Percentiles rank a stretch among this genome's conserved stretches.
Conservation (phyloP, 2,329 filamentous ascomycete species). For the Microdochium nivale region DNA sequence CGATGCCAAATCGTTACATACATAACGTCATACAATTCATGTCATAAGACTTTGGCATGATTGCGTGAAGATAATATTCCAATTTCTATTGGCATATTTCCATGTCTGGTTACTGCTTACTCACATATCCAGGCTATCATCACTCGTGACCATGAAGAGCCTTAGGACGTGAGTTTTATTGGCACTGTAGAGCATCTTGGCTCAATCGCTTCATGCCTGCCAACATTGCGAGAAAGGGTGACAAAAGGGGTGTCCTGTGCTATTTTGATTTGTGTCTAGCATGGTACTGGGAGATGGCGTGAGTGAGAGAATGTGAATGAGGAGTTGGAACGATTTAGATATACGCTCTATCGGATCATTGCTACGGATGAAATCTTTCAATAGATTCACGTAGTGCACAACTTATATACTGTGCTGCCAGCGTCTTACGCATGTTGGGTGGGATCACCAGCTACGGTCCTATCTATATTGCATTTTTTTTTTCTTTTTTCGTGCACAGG, state of each 20-base stretch:
- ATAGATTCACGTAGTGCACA: background rate
- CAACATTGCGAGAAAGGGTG: background rate
- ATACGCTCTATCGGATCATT: background rate
- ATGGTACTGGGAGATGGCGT: background rate
- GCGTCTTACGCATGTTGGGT: too few species aligned
- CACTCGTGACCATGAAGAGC: background rate
- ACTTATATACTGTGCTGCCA: background rate
- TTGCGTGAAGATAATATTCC: background rate
- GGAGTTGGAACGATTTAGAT: background rate
- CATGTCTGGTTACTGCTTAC: background rate
- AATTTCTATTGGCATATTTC: background rate
- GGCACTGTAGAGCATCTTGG: background rate
- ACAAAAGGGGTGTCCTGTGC: background rate
- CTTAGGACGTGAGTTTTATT: background rate
- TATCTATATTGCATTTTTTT: too few species aligned
- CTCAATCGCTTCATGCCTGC: background rate
- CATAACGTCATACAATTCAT: background rate
- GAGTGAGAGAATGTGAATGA: background rate
- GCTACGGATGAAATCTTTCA: background rate
- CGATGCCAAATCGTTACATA: too few species aligned
- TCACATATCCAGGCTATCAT: background rate
- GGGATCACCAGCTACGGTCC: too few species aligned
- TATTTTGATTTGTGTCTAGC: background rate
- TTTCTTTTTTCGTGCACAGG: too few species aligned
- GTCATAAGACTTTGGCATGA: background rate